Conservation (phyloP, 495 filamentous ascomycete species). For the Penicillium fimorum region DNA sequence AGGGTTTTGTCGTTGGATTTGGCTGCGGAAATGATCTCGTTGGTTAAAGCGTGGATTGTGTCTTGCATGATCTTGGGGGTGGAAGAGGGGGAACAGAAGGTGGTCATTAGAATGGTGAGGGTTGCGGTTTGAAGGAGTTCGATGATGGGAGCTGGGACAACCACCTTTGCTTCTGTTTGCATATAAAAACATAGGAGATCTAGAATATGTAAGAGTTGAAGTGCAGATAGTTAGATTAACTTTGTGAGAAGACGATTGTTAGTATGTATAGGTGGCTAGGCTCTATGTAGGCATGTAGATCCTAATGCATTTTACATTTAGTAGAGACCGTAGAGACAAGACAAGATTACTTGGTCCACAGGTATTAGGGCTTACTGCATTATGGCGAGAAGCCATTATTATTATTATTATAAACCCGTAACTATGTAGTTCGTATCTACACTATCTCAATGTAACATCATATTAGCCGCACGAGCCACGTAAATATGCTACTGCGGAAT, state of each 20-base stretch:
- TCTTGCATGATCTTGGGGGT: slow-evolving; percentile 5
- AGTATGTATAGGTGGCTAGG: neutral
- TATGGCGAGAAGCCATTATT: neutral
- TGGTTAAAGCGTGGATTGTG: slow-evolving; percentile 6
- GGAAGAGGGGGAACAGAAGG: slow-evolving; percentile 1
- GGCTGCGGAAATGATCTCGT: slow-evolving; percentile 2
- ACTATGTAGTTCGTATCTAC: neutral
- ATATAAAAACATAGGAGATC: neutral
- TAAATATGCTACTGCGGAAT: neutral
- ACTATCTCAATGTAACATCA: neutral
- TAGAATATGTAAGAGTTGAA: neutral
- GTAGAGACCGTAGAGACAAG: neutral
- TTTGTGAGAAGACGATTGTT: neutral
- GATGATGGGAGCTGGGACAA: slow-evolving; percentile 2
- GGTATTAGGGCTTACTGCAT: neutral
- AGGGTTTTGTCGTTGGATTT: slow-evolving; percentile 7
- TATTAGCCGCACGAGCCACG: neutral
- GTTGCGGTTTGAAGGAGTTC: neutral
- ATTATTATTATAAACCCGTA: neutral
- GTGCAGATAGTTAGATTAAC: neutral
- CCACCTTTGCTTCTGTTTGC: neutral
- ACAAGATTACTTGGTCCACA: neutral
- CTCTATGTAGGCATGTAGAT: neutral
- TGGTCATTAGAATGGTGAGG: slow-evolving; percentile 1
- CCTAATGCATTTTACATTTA: neutral